Evolutionary conservation across 495 filamentous ascomycete species (phyloP).

Genomic region (Cudoniella acicularis): DNA sequence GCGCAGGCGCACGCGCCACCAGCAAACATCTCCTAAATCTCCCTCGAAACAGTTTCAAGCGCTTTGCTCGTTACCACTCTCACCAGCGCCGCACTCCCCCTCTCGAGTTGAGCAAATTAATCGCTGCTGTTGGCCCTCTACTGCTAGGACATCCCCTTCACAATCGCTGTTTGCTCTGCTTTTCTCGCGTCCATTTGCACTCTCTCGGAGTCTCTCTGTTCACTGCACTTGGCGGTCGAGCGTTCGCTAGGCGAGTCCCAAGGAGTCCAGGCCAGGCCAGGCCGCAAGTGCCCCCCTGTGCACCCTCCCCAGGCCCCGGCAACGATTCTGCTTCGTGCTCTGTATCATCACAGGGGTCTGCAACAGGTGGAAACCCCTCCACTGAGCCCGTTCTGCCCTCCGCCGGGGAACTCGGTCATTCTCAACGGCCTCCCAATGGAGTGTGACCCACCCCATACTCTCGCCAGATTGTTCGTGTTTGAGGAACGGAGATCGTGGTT

Average conservation of each 20-base stretch:
- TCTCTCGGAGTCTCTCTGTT: background rate
- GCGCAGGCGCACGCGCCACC: too few relatives aligned
- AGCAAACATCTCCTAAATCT: too few relatives aligned
- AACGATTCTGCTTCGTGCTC: background rate
- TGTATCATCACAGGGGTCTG: conserved; percentile 20
- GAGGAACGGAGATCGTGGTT: conserved; percentile 20
- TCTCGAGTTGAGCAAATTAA: too few relatives aligned
- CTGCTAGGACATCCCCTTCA: background rate
- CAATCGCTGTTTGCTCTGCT: background rate
- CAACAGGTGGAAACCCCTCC: conserved; percentile 13
- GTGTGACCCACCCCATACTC: conserved; percentile 15
- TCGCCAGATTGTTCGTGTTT: conserved; percentile 20
- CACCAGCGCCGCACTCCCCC: too few relatives aligned
- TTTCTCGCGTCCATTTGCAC: background rate
- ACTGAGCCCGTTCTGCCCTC: background rate
- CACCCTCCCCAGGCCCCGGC: background rate
- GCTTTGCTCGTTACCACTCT: too few relatives aligned
- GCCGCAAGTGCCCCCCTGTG: background rate
- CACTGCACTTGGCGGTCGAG: background rate
- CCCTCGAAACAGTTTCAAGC: too few relatives aligned
- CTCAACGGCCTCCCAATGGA: background rate
- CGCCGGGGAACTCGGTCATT: background rate
- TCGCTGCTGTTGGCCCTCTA: background rate
- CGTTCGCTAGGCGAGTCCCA: too few relatives aligned
- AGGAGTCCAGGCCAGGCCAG: background rate